Evolutionary conservation across 768 basidiomycete genomes (phyloP), one percentile per base, ranked within the genome.

Genomic region (Pleurotus ostreatus): DNA sequence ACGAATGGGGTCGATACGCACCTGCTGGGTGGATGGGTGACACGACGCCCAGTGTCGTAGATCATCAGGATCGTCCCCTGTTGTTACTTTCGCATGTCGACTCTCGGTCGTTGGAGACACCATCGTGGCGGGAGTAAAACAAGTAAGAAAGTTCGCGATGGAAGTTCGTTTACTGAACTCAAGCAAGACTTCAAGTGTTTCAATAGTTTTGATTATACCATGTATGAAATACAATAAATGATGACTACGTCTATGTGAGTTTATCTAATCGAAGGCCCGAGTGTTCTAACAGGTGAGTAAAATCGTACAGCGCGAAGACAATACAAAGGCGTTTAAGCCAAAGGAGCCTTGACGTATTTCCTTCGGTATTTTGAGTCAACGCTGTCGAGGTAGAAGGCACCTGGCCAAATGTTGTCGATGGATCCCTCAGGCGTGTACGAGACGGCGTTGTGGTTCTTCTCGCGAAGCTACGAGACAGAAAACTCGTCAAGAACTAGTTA

Each of bases 381-480:
- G 67, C 78, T 82, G 60, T 88, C 86, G 62, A 99, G 89, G 81
- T 98, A 98, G 78, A 88, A 98, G 16, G 88, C 78, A 45, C 94
- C 94, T 3, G 90, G 87, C 90, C 92, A 94, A 70, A 99, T 88
- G 80, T 97, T 89, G 59, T 94, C 90, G 57, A 94, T 71, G 20
- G 84, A 86, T 46, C 97, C 97, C 49, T 83, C 79, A 11, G 97
- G 97, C 2, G 82, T 81, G 77, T 91, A 99, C 62, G 84, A 78
- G 22, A 79, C 84, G 13, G 92, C 85, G 64, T 95, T 96, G 80
- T 98, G 94, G 80, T 95, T 96, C 75, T 91, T 87, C 76, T 98
- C 96, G 41, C 96, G 92, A 51, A 98, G 86, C 94, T 95, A 46
- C 22, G 53, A 56, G 20, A 16, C 3, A 25, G 23, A 25, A 25